A percentile compares a stretch with the other conserved stretches of the same genome.
These are phyloP conservation scores for Kandelia obovata DNA, from an alignment of 345 rosid genomes.

Conservation along the genomic window DNA sequence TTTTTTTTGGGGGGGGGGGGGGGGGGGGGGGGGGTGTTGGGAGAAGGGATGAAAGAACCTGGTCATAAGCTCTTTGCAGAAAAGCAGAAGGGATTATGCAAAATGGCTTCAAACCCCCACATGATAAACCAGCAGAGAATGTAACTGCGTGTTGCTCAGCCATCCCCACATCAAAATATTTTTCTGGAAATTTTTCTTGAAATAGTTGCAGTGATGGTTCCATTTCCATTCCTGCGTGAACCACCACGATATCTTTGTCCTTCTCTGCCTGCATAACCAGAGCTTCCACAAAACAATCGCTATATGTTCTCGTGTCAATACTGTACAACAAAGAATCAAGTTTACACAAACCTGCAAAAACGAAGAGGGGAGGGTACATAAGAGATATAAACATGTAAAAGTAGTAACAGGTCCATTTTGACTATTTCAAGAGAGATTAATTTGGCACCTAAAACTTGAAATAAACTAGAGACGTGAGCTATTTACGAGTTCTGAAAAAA, in stretches of 20 bases:
- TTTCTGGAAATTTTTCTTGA: constrained; percentile 68
- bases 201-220: constrained; percentile 58
- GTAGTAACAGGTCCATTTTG: neutral
- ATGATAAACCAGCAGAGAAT: constrained; percentile 90
- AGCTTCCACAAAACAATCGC: constrained; percentile 81
- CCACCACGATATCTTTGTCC: constrained; percentile 74
- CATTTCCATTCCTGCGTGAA: constrained; percentile 83
- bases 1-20: too few relatives aligned
- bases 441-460: constrained; percentile 5
- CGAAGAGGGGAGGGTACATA: neutral
- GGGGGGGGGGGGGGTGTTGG: too few relatives aligned
- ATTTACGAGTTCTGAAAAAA: too few relatives aligned
- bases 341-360: constrained; percentile 36
- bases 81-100: constrained; percentile 83
- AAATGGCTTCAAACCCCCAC: constrained; percentile 93
- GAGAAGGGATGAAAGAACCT: constrained; percentile 42
- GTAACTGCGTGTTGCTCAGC: constrained; percentile 96
- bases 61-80: constrained; percentile 93
- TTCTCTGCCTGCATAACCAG: constrained; percentile 71
- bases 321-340: constrained; percentile 19
- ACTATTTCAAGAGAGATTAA: neutral
- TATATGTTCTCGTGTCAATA: constrained; percentile 52
- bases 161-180: constrained; percentile 83
- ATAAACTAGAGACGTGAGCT: neutral
- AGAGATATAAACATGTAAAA: neutral